phyloP scores from a whole-genome alignment of 2,329 filamentous ascomycete genomes.

The Xylaria sp. region DNA sequence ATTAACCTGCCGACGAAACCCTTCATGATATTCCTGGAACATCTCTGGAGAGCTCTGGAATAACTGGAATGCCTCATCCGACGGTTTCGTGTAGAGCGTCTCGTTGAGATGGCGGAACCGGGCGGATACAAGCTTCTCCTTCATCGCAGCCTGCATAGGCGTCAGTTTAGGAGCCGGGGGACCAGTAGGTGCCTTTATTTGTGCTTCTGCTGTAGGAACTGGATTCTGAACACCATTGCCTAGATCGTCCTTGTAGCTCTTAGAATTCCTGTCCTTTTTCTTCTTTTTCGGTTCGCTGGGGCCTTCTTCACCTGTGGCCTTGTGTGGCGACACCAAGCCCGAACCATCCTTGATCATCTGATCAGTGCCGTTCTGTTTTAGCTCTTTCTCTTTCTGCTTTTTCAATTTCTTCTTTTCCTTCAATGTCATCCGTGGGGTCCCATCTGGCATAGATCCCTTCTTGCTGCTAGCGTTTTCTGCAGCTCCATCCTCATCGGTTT shows the following conservation, averaged over 20 bases:
- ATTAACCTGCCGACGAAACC: slow-evolving; percentile 93
- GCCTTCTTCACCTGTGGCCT: slow-evolving; percentile 35
- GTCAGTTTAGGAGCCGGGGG: slow-evolving; percentile 74
- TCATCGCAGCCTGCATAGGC: slow-evolving; percentile 92
- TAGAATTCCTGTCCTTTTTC: slow-evolving; percentile 47
- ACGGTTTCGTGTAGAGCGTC: slow-evolving; percentile 93
- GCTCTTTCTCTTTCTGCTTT: slow-evolving; percentile 41
- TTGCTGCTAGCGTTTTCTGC: slow-evolving; percentile 41
- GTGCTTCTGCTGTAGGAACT: slow-evolving; percentile 33
- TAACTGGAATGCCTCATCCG: slow-evolving; percentile 81
- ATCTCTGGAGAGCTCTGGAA: slow-evolving; percentile 90
- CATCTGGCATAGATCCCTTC: slow-evolving; percentile 41
- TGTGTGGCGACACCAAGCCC: slow-evolving; percentile 26
- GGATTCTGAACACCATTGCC: slow-evolving; percentile 26
- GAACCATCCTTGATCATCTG: slow-evolving; percentile 31
- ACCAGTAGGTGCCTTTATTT: slow-evolving; percentile 41
- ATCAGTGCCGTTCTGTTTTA: slow-evolving; percentile 22
- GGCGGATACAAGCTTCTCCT: slow-evolving; percentile 91
- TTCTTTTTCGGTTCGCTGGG: slow-evolving; percentile 52
- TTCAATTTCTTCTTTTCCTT: slow-evolving; percentile 49
- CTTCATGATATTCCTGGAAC: slow-evolving; percentile 95
- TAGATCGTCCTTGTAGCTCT: slow-evolving; percentile 38
- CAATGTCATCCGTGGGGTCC: slow-evolving; percentile 39
- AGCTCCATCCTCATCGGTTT: slow-evolving; percentile 36
- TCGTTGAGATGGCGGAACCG: slow-evolving; percentile 98